phyloP scores from a whole-genome alignment of 1,284 basidiomycete genomes.

The Irpex sp. region DNA sequence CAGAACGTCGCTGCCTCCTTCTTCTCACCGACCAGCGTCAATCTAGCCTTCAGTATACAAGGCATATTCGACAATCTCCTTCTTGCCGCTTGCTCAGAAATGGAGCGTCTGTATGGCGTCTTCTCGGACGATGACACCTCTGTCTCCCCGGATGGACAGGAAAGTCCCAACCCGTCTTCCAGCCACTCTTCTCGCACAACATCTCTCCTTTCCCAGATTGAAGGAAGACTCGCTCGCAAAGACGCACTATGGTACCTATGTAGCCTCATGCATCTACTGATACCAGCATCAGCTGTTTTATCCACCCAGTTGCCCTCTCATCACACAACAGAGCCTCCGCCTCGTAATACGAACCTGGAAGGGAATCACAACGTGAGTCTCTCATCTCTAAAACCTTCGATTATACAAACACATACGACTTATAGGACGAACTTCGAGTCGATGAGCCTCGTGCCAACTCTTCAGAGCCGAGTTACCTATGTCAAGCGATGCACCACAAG shows the following conservation, averaged over 20 bases:
- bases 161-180: neutral
- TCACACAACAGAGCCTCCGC: neutral
- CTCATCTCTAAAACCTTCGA: neutral
- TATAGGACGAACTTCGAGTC: neutral
- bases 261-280: conserved; percentile 45
- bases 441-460: neutral
- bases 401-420: neutral
- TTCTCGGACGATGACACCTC: neutral
- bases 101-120: conserved; percentile 24
- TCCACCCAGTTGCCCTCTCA: neutral
- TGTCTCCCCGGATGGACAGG: neutral
- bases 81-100: conserved; percentile 32
- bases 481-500: neutral
- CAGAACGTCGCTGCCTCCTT: neutral
- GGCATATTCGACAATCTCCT: conserved; percentile 27
- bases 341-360: neutral
- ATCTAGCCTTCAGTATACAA: neutral
- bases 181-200: neutral
- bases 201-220: conserved; percentile 29
- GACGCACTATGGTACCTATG: conserved; percentile 66
- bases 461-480: neutral
- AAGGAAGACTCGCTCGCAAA: conserved; percentile 52
- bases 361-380: neutral
- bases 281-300: conserved; percentile 18
- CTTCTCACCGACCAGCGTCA: conserved; percentile 1